phyloP scores from a whole-genome alignment of 352 stramenopile genomes.

The Blastocystis sp. region DNA sequence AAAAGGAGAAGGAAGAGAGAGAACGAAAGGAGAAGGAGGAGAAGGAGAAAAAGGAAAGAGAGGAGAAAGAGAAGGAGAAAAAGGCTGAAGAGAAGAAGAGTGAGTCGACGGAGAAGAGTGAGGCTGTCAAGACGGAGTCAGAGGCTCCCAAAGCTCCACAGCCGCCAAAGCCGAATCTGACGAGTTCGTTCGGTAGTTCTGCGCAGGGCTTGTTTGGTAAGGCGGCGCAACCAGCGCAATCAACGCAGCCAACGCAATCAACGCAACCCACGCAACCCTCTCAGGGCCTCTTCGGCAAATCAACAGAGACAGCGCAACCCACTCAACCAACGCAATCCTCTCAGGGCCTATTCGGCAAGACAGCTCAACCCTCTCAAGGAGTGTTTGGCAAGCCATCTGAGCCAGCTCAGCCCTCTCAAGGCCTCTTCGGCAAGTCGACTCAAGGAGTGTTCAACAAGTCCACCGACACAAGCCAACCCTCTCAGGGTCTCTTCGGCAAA shows the following conservation, averaged over 20 bases:
- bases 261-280: neutral
- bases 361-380: neutral
- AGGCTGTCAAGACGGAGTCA: neutral
- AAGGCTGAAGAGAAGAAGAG: neutral
- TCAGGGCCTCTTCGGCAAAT: constrained; percentile 5
- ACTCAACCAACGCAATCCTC: no score
- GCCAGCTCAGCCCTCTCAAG: neutral
- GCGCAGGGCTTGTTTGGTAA: neutral
- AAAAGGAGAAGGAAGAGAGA: neutral
- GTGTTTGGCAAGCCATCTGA: constrained; percentile 12
- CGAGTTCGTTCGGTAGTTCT: neutral
- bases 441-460: constrained; percentile 1
- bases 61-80: constrained; percentile 9
- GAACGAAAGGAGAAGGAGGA: neutral
- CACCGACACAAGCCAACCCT: no score
- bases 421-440: constrained; percentile 5
- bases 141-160: neutral
- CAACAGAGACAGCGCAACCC: neutral
- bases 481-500: neutral
- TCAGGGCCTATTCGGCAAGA: constrained; percentile 1
- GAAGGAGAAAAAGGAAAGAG: neutral
- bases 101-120: neutral
- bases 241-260: neutral
- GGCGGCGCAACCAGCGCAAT: no score
- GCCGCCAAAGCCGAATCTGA: neutral